phyloP scores from a whole-genome alignment of 805 yeast species.

The Kluyveromyces starmeri region DNA sequence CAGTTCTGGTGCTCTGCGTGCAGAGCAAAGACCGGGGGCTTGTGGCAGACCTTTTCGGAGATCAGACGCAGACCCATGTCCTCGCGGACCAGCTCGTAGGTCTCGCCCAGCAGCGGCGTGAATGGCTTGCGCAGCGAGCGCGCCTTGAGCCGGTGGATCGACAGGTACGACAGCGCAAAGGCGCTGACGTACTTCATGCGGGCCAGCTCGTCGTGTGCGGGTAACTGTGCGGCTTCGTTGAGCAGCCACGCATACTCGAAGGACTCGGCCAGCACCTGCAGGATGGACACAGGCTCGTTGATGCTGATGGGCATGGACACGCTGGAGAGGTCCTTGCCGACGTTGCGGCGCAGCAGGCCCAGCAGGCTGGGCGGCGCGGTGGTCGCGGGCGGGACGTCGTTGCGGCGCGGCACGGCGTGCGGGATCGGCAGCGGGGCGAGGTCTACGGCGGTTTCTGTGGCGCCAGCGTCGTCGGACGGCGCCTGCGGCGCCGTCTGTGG shows the following conservation, averaged over 20 bases:
- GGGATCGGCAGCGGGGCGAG: constrained; percentile 60
- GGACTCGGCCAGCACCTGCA: constrained; percentile 72
- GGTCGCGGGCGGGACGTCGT: constrained; percentile 47
- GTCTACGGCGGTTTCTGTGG: constrained; percentile 19
- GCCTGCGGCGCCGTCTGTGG: neutral
- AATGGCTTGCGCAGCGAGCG: constrained; percentile 84
- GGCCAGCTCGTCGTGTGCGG: constrained; percentile 44
- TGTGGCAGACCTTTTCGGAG: constrained; percentile 80
- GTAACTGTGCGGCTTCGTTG: constrained; percentile 44
- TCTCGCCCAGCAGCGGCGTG: constrained; percentile 90
- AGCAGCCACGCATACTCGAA: constrained; percentile 68
- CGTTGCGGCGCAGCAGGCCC: constrained; percentile 74
- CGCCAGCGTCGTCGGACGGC: neutral
- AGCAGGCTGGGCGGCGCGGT: constrained; percentile 76
- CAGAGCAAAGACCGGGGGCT: constrained; percentile 74
- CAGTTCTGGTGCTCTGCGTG: constrained; percentile 66
- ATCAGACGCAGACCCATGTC: constrained; percentile 67
- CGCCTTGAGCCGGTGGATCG: constrained; percentile 63
- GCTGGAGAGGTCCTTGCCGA: constrained; percentile 80
- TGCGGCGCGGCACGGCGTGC: constrained; percentile 42
- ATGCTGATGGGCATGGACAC: constrained; percentile 91
- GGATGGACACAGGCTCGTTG: constrained; percentile 81
- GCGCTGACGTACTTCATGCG: constrained; percentile 58
- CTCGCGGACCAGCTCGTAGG: constrained; percentile 81
- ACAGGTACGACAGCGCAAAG: constrained; percentile 69